Evolutionary conservation across 129 eudicot genomes (phyloP).

Genomic region (Flaveria bidentis): DNA sequence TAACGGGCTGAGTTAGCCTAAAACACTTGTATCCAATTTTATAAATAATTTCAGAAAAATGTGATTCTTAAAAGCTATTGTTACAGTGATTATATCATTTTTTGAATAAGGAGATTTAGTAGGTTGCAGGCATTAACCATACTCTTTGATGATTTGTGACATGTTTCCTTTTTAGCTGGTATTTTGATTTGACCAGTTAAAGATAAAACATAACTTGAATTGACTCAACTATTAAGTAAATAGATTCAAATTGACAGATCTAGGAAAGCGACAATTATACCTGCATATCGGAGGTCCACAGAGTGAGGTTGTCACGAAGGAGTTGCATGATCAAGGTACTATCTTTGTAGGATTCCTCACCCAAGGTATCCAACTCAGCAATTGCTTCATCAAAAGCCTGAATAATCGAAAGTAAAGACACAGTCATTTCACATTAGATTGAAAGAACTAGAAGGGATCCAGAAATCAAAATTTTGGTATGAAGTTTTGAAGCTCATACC

Average conservation of each 20-base stretch:
- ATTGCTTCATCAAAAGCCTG: conserved; percentile 50
- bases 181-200: neutral
- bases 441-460: neutral
- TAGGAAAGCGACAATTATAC: neutral
- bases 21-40: neutral
- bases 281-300: conserved; percentile 51
- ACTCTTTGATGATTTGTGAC: neutral
- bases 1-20: neutral
- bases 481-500: conserved; percentile 29
- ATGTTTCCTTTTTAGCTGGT: neutral
- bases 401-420: neutral
- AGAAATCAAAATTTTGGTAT: neutral
- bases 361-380: conserved; percentile 48
- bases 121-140: too few relatives aligned
- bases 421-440: too few relatives aligned
- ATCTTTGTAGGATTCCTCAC: conserved; percentile 49
- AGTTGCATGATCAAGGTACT: conserved; percentile 50
- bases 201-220: neutral
- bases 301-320: conserved; percentile 45
- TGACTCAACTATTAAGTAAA: neutral
- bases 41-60: too few relatives aligned
- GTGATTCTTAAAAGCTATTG: too few relatives aligned
- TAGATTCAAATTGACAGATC: neutral
- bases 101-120: too few relatives aligned
- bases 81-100: too few relatives aligned